Evolutionary conservation across 2,329 filamentous ascomycete species (phyloP).

Genomic region (Trichophyton schoenleinii): DNA sequence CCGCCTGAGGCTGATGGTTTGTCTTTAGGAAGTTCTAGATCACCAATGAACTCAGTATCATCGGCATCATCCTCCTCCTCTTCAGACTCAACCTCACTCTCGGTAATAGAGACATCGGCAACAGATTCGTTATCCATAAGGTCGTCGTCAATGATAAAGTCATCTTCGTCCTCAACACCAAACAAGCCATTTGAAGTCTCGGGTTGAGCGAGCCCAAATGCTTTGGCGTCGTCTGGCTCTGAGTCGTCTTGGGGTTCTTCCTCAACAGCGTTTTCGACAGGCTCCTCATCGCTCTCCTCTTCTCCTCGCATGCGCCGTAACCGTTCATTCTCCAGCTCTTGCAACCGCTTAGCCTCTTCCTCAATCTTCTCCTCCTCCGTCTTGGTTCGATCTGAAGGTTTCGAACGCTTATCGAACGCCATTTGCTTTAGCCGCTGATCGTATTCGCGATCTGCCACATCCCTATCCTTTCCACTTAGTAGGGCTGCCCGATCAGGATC

Average conservation of each 20-base stretch:
- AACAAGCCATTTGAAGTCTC: slow-evolving; percentile 33
- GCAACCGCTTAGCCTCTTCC: slow-evolving; percentile 63
- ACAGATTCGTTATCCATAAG: slow-evolving; percentile 70
- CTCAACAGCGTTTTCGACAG: slow-evolving; percentile 25
- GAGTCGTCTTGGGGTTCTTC: slow-evolving; percentile 33
- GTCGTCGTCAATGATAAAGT: slow-evolving; percentile 82
- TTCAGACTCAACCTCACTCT: slow-evolving; percentile 46
- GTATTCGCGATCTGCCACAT: slow-evolving; percentile 71
- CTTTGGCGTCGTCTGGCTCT: slow-evolving; percentile 44
- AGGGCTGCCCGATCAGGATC: slow-evolving; percentile 53
- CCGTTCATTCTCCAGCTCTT: slow-evolving; percentile 70
- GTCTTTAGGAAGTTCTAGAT: slow-evolving; percentile 38
- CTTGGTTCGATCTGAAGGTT: slow-evolving; percentile 78
- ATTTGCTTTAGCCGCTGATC: slow-evolving; percentile 72
- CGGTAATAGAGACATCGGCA: slow-evolving; percentile 27
- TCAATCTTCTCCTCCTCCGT: slow-evolving; percentile 74
- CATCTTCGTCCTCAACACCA: slow-evolving; percentile 83
- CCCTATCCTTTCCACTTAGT: slow-evolving; percentile 48
- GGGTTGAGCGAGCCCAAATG: slow-evolving; percentile 49
- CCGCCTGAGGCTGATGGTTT: slow-evolving; percentile 25
- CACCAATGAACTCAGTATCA: slow-evolving; percentile 62
- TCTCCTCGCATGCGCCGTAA: slow-evolving; percentile 79
- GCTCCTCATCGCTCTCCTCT: slow-evolving; percentile 36
- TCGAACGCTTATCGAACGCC: slow-evolving; percentile 69
- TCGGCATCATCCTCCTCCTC: slow-evolving; percentile 43